These are phyloP conservation scores for Epichloe elymi DNA, from an alignment of 2,329 filamentous ascomycete species.

Conservation along the genomic window DNA sequence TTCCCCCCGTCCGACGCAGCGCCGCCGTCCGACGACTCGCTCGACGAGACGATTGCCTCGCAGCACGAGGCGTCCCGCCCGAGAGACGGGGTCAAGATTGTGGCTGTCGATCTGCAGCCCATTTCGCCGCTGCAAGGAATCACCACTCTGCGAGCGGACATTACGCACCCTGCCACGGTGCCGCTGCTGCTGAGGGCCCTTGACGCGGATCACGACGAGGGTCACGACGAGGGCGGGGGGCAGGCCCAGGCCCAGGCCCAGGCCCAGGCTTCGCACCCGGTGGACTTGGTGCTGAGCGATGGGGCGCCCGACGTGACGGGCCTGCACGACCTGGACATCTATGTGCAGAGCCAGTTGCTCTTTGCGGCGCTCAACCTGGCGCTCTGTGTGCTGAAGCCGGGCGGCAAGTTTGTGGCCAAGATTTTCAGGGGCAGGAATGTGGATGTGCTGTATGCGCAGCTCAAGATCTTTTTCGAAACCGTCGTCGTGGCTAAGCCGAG, in stretches of 20 bases:
- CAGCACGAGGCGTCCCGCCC: slow-evolving; percentile 19
- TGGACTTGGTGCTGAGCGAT: slow-evolving; percentile 90
- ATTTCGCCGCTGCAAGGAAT: slow-evolving; percentile 92
- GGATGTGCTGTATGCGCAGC: slow-evolving; percentile 86
- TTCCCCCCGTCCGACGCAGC: slow-evolving; percentile 19
- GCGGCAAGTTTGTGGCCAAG: slow-evolving; percentile 94
- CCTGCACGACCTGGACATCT: slow-evolving; percentile 93
- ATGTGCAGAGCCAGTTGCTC: slow-evolving; percentile 89
- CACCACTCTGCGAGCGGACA: slow-evolving; percentile 83
- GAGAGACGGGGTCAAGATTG: slow-evolving; percentile 73
- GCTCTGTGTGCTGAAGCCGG: slow-evolving; percentile 79
- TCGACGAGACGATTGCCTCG: neutral
- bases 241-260: no score
- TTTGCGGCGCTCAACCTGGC: slow-evolving; percentile 90
- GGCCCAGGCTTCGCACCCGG: slow-evolving; percentile 52
- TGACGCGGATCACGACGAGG: slow-evolving; percentile 51
- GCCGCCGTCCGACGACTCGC: neutral
- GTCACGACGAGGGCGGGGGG: slow-evolving; percentile 10
- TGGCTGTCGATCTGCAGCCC: slow-evolving; percentile 89
- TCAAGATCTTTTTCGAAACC: slow-evolving; percentile 74
- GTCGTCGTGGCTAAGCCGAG: slow-evolving; percentile 90
- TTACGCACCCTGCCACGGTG: slow-evolving; percentile 92
- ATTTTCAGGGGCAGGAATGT: slow-evolving; percentile 93
- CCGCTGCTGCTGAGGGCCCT: slow-evolving; percentile 76
- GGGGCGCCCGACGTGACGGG: slow-evolving; percentile 95